Evolutionary conservation across 176 grass and related monocot species (phyloP).

Genomic region (Triticum turgidum): DNA sequence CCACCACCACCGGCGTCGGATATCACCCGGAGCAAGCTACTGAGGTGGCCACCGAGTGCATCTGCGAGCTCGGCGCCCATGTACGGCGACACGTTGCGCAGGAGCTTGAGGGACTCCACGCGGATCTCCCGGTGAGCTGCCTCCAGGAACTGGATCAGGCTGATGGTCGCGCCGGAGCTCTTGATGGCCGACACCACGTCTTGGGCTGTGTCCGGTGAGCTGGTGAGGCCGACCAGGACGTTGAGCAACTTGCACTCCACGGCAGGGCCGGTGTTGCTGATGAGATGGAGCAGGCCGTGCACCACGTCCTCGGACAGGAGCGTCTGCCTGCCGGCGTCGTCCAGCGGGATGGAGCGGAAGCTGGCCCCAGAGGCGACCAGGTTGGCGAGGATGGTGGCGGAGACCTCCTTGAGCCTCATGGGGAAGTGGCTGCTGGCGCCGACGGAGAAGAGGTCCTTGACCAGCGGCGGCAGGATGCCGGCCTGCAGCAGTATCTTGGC

Average conservation of each 20-base stretch:
- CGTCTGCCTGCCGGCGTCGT: constrained; percentile 40
- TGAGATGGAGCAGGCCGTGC: constrained; percentile 76
- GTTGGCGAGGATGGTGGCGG: constrained; percentile 70
- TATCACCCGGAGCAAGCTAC: constrained; percentile 44
- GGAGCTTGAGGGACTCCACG: constrained; percentile 68
- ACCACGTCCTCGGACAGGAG: constrained; percentile 68
- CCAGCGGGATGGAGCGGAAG: constrained; percentile 48
- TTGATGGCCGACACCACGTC: constrained; percentile 60
- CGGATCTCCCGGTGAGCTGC: constrained; percentile 72
- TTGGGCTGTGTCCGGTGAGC: constrained; percentile 39
- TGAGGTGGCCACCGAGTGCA: constrained; percentile 50
- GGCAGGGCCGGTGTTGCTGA: constrained; percentile 71
- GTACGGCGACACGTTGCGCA: constrained; percentile 73
- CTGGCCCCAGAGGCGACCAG: constrained; percentile 46
- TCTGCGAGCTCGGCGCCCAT: constrained; percentile 76
- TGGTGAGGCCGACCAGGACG: constrained; percentile 74
- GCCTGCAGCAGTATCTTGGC: constrained; percentile 60
- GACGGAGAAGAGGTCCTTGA: constrained; percentile 62
- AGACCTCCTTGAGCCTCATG: constrained; percentile 76
- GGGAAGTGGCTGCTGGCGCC: constrained; percentile 55
- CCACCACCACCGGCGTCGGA: constrained; percentile 26
- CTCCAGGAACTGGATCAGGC: constrained; percentile 86
- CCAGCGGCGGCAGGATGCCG: constrained; percentile 71
- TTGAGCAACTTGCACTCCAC: constrained; percentile 71
- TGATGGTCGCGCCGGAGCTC: constrained; percentile 79